These are phyloP conservation scores for Debaryomyces tyrocola DNA, from an alignment of 805 yeast genomes.

Conservation along the genomic window DNA sequence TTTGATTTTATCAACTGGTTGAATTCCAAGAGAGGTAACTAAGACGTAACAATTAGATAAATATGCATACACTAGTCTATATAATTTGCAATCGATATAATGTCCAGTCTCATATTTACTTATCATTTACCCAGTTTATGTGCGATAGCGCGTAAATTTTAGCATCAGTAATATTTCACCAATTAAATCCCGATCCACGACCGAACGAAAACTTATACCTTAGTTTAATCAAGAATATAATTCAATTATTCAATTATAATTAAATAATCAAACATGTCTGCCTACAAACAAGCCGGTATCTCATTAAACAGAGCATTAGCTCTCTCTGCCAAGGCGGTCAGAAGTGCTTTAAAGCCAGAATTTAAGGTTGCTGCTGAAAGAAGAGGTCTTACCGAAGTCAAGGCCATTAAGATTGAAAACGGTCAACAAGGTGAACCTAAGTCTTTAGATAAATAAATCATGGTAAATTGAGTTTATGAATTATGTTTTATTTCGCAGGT, in stretches of 20 bases:
- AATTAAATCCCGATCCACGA: constrained; percentile 4
- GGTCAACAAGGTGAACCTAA: constrained; percentile 54
- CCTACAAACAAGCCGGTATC: constrained; percentile 51
- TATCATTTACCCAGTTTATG: not conserved
- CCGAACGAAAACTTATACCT: not conserved
- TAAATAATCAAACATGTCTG: constrained; percentile 32
- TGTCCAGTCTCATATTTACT: constrained; percentile 2
- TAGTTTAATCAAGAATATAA: not conserved
- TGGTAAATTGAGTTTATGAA: not conserved
- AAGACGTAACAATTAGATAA: not conserved
- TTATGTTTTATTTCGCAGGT: too few species aligned
- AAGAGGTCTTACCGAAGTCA: constrained; percentile 75
- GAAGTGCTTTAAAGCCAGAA: constrained; percentile 87
- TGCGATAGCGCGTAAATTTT: constrained; percentile 1
- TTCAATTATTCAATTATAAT: not conserved
- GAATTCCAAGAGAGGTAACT: constrained; percentile 43
- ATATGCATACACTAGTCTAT: not conserved
- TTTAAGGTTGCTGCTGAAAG: constrained; percentile 68
- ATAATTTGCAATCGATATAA: not conserved
- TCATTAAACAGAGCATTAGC: constrained; percentile 84
- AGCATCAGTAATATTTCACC: constrained; percentile 2
- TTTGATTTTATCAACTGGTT: constrained; percentile 83
- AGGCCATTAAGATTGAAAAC: constrained; percentile 66
- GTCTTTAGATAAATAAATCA: constrained; percentile 31
- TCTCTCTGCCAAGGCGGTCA: constrained; percentile 84